These are phyloP conservation scores for Pseudogymnoascus sp. DNA, from an alignment of 2,329 filamentous ascomycete genomes.

Conservation along the genomic window DNA sequence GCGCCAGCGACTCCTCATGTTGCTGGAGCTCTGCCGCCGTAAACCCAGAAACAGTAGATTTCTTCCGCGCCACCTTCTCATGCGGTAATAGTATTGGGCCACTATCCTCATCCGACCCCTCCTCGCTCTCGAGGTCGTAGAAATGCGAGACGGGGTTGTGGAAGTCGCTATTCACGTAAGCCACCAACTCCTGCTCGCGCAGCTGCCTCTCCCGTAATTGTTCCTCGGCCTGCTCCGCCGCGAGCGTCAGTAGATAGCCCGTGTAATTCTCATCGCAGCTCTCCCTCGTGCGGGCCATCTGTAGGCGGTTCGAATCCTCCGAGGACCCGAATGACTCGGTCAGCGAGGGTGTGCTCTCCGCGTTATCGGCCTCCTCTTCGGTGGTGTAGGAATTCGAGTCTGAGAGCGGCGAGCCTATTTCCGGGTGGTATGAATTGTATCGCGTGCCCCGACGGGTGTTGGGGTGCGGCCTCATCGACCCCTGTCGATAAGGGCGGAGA, in stretches of 20 bases:
- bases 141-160: slow-evolving; percentile 30
- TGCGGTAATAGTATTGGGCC: slow-evolving; percentile 16
- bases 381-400: slow-evolving; percentile 39
- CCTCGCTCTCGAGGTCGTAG: slow-evolving; percentile 28
- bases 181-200: slow-evolving; percentile 66
- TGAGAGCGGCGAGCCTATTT: slow-evolving; percentile 36
- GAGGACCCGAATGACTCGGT: slow-evolving; percentile 27
- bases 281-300: slow-evolving; percentile 48
- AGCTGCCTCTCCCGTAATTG: slow-evolving; percentile 64
- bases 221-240: slow-evolving; percentile 70
- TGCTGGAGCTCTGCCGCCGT: slow-evolving; percentile 25
- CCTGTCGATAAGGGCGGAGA: slow-evolving; percentile 33
- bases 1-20: slow-evolving; percentile 27
- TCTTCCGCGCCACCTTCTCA: slow-evolving; percentile 5
- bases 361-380: slow-evolving; percentile 23
- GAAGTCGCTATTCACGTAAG: slow-evolving; percentile 60
- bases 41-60: not conserved
- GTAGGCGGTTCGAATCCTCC: slow-evolving; percentile 26
- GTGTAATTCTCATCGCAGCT: slow-evolving; percentile 70
- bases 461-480: slow-evolving; percentile 34
- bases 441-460: slow-evolving; percentile 35
- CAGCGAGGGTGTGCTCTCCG: slow-evolving; percentile 25
- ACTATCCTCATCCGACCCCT: slow-evolving; percentile 26
- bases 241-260: slow-evolving; percentile 69
- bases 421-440: slow-evolving; percentile 34